Base-by-base conservation (phyloP, 768 basidiomycete genomes). In the Crepidotus variabilis region DNA sequence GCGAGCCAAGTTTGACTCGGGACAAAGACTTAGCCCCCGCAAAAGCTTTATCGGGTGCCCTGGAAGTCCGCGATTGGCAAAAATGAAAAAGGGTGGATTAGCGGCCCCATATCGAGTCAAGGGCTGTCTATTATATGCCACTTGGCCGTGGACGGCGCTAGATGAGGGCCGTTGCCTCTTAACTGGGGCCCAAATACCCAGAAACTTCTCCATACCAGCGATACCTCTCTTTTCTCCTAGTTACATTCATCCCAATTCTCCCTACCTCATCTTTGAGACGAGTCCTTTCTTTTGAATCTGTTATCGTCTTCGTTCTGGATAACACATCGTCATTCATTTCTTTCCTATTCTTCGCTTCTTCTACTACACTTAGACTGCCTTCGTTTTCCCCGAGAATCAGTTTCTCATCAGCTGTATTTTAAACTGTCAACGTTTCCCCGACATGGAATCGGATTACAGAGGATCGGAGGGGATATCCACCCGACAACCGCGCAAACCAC, bases 401-500 rank as follows among this genome's bases (percentile, higher is more conserved):
- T 14, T 11, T 43, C 11, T 20, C 39, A 43, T 14, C 39, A 43
- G 39, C 50, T 56, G 43, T 56, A 51, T 56, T 51, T 51, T 49
- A 50, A 50, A 49, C 23, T 16, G 13, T 1, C 24, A 28, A n/a
- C 47, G 35, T 34, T 21, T 35, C 20, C 47, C 47, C 55, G 55
- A 43, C 46, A 56, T 56, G 55, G 34, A 18, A 28, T 49, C 55
- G 49, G 55, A 43, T 14, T 43, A 8, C 6, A 46, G 50, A 43
- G 55, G 55, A 32, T 56, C 55, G 55, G 50, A 51, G 39, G 46
- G 51, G 36, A 23, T 23, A 32, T 45, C 55, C 45, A 45, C 32
- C 55, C 55, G 55, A 56, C 39, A 56, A 20, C 6, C 55, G 55
- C 55, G 49, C 55, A 8, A 21, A 10, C 43, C 55, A 45, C 43